phyloP scores from a whole-genome alignment of 345 rosid genomes.

The Brassica napus region DNA sequence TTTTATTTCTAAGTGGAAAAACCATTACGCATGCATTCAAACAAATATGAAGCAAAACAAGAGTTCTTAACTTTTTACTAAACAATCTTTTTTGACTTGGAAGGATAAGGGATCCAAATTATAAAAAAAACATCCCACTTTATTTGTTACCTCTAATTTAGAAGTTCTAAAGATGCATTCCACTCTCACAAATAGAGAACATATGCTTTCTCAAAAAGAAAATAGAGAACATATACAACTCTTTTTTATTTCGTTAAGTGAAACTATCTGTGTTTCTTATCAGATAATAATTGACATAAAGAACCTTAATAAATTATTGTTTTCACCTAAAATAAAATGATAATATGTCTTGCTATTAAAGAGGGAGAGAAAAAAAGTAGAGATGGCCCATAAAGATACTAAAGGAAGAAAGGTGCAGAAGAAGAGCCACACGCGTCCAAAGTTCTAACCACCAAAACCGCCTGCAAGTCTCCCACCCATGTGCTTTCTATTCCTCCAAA shows the following conservation, averaged over 20 bases:
- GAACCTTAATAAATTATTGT: neutral
- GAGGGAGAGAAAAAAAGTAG: neutral
- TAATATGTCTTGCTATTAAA: neutral
- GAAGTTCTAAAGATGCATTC: neutral
- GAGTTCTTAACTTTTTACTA: neutral
- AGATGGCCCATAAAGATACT: constrained; percentile 28
- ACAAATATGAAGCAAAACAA: neutral
- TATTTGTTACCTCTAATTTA: neutral
- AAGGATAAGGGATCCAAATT: neutral
- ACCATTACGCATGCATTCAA: neutral
- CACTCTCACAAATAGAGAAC: neutral
- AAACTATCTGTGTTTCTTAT: neutral
- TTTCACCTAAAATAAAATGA: neutral
- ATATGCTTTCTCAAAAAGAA: neutral
- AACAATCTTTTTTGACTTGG: neutral
- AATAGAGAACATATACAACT: neutral
- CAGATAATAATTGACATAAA: neutral
- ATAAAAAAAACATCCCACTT: neutral
- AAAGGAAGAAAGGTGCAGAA: constrained; percentile 32
- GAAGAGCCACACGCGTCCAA: constrained; percentile 44
- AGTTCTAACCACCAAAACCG: constrained; percentile 40
- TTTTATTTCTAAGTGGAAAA: neutral
- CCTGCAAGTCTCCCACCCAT: constrained; percentile 32
- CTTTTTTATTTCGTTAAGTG: neutral
- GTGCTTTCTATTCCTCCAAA: constrained; percentile 33